phyloP scores from a whole-genome alignment of 345 rosid species.

The Eucalyptus cladocalyx region DNA sequence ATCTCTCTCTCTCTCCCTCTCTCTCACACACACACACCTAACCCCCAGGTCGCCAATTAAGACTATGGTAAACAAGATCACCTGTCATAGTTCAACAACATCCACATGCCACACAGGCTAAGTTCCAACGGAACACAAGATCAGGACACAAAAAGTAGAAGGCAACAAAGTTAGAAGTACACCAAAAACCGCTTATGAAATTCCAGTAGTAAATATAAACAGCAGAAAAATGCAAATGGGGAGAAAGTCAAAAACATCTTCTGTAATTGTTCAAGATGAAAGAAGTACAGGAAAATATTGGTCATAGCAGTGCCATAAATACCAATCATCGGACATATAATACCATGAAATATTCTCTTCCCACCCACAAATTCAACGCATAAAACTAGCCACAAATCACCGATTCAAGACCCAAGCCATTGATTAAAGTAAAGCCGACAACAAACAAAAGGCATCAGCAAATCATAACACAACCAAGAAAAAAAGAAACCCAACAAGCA shows the following conservation, averaged over 20 bases:
- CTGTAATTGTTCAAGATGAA: not conserved
- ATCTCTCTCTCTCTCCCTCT: constrained; percentile 19
- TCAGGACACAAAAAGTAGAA: not conserved
- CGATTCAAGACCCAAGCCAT: not conserved
- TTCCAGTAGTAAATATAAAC: not conserved
- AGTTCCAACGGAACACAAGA: not conserved
- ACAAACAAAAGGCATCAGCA: not conserved
- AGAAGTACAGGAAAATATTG: not conserved
- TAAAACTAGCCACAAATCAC: not conserved
- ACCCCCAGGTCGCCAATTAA: not conserved
- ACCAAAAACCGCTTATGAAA: not conserved
- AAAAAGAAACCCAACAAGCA: not conserved
- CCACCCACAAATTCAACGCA: not conserved
- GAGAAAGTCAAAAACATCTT: not conserved
- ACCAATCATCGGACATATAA: not conserved
- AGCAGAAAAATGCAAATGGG: not conserved
- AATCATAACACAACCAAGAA: not conserved
- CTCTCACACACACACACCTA: not conserved
- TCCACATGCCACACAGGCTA: not conserved
- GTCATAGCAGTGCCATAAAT: not conserved
- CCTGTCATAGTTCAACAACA: not conserved
- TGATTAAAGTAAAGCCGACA: not conserved
- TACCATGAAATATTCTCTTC: not conserved
- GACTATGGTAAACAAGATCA: not conserved
- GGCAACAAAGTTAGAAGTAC: not conserved